Evolutionary conservation across 225 moss, liverwort and hornwort species (phyloP), one percentile per base, ranked within the genome.

Genomic region (Takakia lepidozioides): DNA sequence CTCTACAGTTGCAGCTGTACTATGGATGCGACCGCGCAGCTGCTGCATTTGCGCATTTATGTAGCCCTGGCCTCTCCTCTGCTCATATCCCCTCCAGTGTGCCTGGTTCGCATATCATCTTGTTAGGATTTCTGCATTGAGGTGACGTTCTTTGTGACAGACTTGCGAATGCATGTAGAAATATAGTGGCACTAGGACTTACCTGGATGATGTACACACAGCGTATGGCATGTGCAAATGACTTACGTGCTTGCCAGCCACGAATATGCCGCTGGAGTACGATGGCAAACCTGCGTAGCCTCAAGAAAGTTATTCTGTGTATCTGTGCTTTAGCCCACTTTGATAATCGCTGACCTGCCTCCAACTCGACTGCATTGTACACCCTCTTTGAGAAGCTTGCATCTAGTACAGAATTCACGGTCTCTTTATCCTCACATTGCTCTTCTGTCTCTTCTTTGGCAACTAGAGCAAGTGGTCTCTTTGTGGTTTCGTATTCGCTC

Each of bases 21-120:
- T 65, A 58, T 77, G 75, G 68, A 89, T 89, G 11, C 79, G 82
- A 15, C 68, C 59, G 19, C 82, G 73, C 38, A 89, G 64, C 36
- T 76, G 63, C 54, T 51, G 58, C 57, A 76, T 63, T 27, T 67
- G 78, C 51, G 58, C 55, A 56, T 67, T 62, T 53, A 64, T 61
- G 28, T 54, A 56, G 56, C 64, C 64, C 44, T 68, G 71, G n/a
- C 66, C 59, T 49, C 59, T 62, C 61, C 89, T 73, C 59, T 71
- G 56, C 25, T 49, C 46, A 45, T 61, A 53, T 29, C 82, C 85
- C 41, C 63, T 76, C 85, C 85, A 89, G 25, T 62, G 65, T 43
- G 89, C 89, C 89, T 89, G n/a, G n/a, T n/a, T n/a, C n/a, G n/a
- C n/a, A n/a, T n/a, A n/a, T n/a, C n/a, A n/a, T n/a, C n/a, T n/a